Evolutionary conservation across 1,284 basidiomycete species (phyloP), one percentile per base, ranked within the genome.

Genomic region (Cryptococcus sp.): DNA sequence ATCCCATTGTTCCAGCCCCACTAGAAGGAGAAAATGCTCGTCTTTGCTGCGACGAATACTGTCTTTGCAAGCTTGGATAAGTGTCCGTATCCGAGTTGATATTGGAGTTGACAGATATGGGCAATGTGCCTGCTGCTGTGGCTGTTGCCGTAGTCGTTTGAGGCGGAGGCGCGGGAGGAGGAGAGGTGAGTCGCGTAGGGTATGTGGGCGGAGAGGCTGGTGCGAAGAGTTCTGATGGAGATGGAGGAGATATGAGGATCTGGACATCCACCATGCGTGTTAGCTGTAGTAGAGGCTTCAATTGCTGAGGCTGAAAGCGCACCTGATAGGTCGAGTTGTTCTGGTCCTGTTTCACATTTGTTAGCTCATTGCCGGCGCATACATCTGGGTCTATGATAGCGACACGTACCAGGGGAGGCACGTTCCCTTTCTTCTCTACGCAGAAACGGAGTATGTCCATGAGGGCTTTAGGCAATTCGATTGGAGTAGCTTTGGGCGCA

Each of bases 211-310:
- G 72, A 2, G 69, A 64, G 0, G 66, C 62, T 13, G 75, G 71
- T 5, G 65, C 53, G 61, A 77, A 77, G 19, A 77, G 61, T 49
- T 77, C 74, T 2, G 59, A 47, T 0, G 73, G 72, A 3, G 75
- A 63, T 5, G 74, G 73, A 8, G 75, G 75, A 1, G 67, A 62
- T 43, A 77, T 59, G 17, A 77, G 45, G 48, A 77, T 75, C 68
- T 77, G 62, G 1, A 26, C 20, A 37, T 44, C n/a, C 17, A 46
- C 11, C 34, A 53, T 19, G 29, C 25, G 19, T 47, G 23, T 26
- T 26, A 20, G 3, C 23, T 5, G 17, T 54, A 23, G 17, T 43
- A 34, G 19, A 37, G 38, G 5, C 26, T 17, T 16, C 40, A 43
- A 8, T 37, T 3, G 29, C 43, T 22, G 20, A 16, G 20, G 13